Base-by-base conservation (phyloP, 495 filamentous ascomycete species). In the Penicillium steckii region DNA sequence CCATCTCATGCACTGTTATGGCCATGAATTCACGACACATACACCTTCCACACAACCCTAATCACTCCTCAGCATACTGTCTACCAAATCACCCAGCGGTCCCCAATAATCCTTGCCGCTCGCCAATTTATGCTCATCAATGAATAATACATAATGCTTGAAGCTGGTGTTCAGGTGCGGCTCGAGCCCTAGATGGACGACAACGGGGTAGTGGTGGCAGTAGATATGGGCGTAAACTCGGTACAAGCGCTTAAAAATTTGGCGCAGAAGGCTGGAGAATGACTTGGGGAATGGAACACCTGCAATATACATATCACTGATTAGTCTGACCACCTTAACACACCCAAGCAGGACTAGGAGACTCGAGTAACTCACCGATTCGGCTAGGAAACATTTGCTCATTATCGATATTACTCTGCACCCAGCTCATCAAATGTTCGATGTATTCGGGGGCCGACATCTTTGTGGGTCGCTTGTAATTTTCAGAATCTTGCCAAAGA, bases 171-270 rank as follows among this genome's bases (percentile, higher is more conserved):
- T 98, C 60, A 98, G 83, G 72, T 98, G 94, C 27, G 94, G 91
- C 73, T 98, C 94, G 49, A 98, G 80, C 24, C 94, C 94, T 23
- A 98, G 83, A 57, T 96, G 91, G 25, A 95, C 86, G 45, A 98
- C 86, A 38, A 98, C 94, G 13, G 91, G 91, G 72, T 98, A 98
- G 74, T 98, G 94, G 70, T 98, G 94, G 80, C 94, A 98, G 80
- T 98, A 98, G 61, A 98, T 96, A 71, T 98, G 94, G 30, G 94
- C 94, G 72, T 98, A 98, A 45, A 98, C 93, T 51, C 94, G 89
- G 72, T 97, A 98, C 69, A 98, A 85, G 57, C 94, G 88, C 79
- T 98, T 98, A 81, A 97, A 96, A 59, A 98, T 86, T 75, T 96
- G 91, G 47, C 90, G 87, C 41, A 96, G 81, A 46, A 94, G 83